phyloP scores from a whole-genome alignment of 1,139 yeast genomes.

The Magnusiomyces magnusii region DNA sequence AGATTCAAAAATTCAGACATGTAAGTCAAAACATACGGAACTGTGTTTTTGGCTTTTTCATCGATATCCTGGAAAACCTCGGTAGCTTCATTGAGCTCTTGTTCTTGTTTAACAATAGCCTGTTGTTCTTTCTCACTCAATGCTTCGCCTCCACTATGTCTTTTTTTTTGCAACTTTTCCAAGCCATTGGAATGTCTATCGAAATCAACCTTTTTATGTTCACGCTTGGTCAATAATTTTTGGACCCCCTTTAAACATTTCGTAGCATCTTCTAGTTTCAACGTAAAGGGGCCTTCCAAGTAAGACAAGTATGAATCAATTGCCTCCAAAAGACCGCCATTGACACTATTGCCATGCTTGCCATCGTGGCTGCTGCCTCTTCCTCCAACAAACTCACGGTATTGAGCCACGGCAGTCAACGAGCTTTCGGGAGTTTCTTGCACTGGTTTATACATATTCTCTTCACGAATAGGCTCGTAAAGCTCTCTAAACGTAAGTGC shows the following conservation, averaged over 20 bases:
- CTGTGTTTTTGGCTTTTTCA: slow-evolving; percentile 36
- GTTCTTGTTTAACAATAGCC: slow-evolving; percentile 26
- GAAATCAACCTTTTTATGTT: slow-evolving; percentile 40
- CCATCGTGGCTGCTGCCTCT: background rate
- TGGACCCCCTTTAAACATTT: slow-evolving; percentile 38
- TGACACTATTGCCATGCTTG: slow-evolving; percentile 11
- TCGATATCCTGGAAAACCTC: slow-evolving; percentile 36
- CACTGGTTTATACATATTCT: slow-evolving; percentile 22
- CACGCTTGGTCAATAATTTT: slow-evolving; percentile 43
- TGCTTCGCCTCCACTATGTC: slow-evolving; percentile 10
- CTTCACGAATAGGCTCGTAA: slow-evolving; percentile 34
- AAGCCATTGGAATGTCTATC: slow-evolving; percentile 39
- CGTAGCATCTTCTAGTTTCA: slow-evolving; percentile 35
- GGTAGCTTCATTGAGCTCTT: slow-evolving; percentile 29
- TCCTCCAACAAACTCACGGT: slow-evolving; percentile 16
- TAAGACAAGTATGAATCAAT: slow-evolving; percentile 25
- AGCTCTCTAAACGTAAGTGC: slow-evolving; percentile 34
- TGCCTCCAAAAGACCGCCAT: slow-evolving; percentile 21
- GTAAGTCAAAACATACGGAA: slow-evolving; percentile 43
- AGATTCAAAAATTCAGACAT: slow-evolving; percentile 47
- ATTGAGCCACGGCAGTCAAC: slow-evolving; percentile 27
- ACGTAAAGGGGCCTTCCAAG: slow-evolving; percentile 23
- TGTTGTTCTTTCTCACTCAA: slow-evolving; percentile 30
- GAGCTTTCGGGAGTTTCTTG: slow-evolving; percentile 40
- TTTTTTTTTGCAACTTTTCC: slow-evolving; percentile 40